These are phyloP conservation scores for Cercospora brassicicola DNA, from an alignment of 2,329 filamentous ascomycete species.

Conservation along the genomic window DNA sequence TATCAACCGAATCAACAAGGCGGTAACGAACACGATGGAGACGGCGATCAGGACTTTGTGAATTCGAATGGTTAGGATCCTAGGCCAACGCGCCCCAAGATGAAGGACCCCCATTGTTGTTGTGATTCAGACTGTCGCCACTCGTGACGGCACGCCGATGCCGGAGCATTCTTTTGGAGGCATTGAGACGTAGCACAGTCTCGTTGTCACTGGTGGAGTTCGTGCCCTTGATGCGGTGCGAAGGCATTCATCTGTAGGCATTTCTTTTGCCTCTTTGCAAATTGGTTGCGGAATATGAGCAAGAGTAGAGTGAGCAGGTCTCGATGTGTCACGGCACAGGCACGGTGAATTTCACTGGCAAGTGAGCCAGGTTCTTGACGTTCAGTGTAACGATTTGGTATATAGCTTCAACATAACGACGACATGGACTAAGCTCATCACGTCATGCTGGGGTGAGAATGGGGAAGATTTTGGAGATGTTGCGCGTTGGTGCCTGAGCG, in stretches of 20 bases:
- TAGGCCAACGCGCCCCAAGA: not conserved
- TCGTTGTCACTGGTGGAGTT: not conserved
- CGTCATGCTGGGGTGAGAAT: not conserved
- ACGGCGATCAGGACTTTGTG: constrained; percentile 48
- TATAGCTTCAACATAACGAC: constrained; percentile 13
- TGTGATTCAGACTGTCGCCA: not conserved
- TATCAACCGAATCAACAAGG: constrained; percentile 40
- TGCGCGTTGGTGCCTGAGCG: not conserved
- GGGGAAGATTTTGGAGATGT: not conserved
- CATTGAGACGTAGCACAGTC: not conserved
- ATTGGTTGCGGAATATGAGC: not conserved
- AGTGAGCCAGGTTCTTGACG: not conserved
- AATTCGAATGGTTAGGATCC: constrained; percentile 25
- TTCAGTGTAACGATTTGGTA: constrained; percentile 13
- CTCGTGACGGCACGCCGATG: not conserved
- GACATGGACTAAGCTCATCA: constrained; percentile 3
- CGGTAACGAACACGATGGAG: constrained; percentile 46
- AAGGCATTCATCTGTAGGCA: not conserved
- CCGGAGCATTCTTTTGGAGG: not conserved
- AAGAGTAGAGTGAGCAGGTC: constrained; percentile 2
- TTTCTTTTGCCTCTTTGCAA: not conserved
- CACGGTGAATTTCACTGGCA: not conserved
- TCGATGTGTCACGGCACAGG: not conserved
- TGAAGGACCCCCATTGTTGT: not conserved
- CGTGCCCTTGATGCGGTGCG: not conserved